These are phyloP conservation scores for Dovyalis caffra DNA, from an alignment of 345 rosid genomes.

Conservation along the genomic window DNA sequence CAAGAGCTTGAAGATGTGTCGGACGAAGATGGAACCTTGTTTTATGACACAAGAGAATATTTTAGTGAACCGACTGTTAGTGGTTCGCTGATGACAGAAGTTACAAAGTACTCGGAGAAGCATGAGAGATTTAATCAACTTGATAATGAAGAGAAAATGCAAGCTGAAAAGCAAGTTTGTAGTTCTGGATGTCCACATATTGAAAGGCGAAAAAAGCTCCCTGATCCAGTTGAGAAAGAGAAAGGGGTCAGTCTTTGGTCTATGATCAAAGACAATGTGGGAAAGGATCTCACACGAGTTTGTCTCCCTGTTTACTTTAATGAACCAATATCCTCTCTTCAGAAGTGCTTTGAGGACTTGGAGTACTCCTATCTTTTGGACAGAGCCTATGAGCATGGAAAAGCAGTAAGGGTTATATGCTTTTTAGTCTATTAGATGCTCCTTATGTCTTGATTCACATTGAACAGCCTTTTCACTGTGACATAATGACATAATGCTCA, in stretches of 20 bases:
- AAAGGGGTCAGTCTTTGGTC: constrained; percentile 99
- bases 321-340: constrained; percentile 97
- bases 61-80: constrained; percentile 45
- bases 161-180: constrained; percentile 24
- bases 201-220: constrained; percentile 80
- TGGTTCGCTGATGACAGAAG: constrained; percentile 40
- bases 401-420: constrained; percentile 52
- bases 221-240: constrained; percentile 92
- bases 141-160: constrained; percentile 42
- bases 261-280: constrained; percentile 97
- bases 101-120: constrained; percentile 23
- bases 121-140: constrained; percentile 20
- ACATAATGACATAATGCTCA: neutral
- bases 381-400: constrained; percentile 75
- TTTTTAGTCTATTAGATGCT: neutral
- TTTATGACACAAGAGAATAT: constrained; percentile 70
- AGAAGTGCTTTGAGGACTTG: constrained; percentile 92
- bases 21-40: constrained; percentile 80
- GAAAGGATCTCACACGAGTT: constrained; percentile 94
- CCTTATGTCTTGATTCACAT: neutral
- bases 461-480: neutral
- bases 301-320: constrained; percentile 98
- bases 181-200: constrained; percentile 38
- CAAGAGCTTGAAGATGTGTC: constrained; percentile 84
- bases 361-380: constrained; percentile 94